Percentiles rank a stretch among this genome's conserved stretches.
Evolutionary conservation across 495 filamentous ascomycete species (phyloP).

Genomic region (Cenococcum geophilum): DNA sequence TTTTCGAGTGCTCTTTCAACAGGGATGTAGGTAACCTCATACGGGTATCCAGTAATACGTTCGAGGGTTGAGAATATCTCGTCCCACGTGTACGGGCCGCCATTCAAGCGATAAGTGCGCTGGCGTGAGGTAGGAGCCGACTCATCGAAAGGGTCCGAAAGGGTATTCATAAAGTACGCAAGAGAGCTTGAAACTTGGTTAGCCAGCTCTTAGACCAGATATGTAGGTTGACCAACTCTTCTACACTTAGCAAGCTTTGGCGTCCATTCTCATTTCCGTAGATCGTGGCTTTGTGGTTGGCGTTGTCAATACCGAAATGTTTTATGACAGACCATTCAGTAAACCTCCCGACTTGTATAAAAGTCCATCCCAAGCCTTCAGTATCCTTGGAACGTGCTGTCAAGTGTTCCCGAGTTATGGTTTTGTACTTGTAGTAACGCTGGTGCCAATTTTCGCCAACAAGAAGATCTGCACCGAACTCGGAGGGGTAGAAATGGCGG

Average conservation of each 20-base stretch:
- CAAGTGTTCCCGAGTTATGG: neutral
- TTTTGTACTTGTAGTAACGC: neutral
- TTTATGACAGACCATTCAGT: neutral
- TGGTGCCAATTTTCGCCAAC: neutral
- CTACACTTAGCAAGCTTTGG: too few relatives aligned
- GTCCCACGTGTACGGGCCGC: too few relatives aligned
- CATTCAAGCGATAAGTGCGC: too few relatives aligned
- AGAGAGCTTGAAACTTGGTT: too few relatives aligned
- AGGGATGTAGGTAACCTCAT: too few relatives aligned
- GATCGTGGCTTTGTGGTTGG: neutral
- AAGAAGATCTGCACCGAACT: conserved; percentile 1
- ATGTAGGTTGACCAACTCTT: too few relatives aligned
- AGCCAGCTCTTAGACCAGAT: too few relatives aligned
- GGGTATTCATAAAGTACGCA: too few relatives aligned
- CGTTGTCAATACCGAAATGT: neutral
- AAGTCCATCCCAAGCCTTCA: neutral
- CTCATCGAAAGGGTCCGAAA: too few relatives aligned
- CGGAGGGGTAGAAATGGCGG: neutral
- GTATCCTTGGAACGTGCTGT: neutral
- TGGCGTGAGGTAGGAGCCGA: too few relatives aligned
- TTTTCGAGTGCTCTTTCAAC: neutral
- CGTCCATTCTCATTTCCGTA: neutral
- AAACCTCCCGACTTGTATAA: neutral
- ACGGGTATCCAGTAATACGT: too few relatives aligned
- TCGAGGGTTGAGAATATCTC: too few relatives aligned